Percentiles rank a stretch among this genome's conserved stretches.
These are phyloP conservation scores for Pythium periplocum DNA, from an alignment of 352 stramenopile species.

Conservation along the genomic window DNA sequence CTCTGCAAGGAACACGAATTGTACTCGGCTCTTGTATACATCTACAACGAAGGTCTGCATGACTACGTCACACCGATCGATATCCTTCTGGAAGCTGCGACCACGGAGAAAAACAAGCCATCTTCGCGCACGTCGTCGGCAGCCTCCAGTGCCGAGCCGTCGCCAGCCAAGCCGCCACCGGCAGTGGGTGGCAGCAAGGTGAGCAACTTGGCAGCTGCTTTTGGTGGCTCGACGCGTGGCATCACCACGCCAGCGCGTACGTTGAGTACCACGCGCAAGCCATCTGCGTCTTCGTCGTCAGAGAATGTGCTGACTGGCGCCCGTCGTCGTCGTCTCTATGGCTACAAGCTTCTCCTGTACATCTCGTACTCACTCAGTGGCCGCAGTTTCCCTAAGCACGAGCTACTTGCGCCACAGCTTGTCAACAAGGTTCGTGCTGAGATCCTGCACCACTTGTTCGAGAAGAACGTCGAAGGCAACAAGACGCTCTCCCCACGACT, in stretches of 20 bases:
- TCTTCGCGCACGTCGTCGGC: slow-evolving; percentile 7
- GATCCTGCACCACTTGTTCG: slow-evolving; percentile 86
- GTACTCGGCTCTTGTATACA: slow-evolving; percentile 93
- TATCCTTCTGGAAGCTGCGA: slow-evolving; percentile 79
- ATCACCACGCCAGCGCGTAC: slow-evolving; percentile 25
- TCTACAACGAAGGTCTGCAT: slow-evolving; percentile 91
- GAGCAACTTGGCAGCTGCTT: slow-evolving; percentile 56
- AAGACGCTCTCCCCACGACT: slow-evolving; percentile 75
- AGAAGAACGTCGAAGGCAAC: slow-evolving; percentile 36
- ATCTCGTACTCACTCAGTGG: slow-evolving; percentile 90
- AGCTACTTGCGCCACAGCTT: slow-evolving; percentile 56
- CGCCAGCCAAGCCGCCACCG: slow-evolving; percentile 10
- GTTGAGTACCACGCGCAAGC: slow-evolving; percentile 5
- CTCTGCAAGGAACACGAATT: slow-evolving; percentile 90
- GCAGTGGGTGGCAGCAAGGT: slow-evolving; percentile 37
- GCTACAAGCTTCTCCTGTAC: slow-evolving; percentile 89
- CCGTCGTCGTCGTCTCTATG: slow-evolving; percentile 60
- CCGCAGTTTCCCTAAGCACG: slow-evolving; percentile 85
- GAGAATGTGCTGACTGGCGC: slow-evolving; percentile 49
- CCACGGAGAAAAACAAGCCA: slow-evolving; percentile 32
- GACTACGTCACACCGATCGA: slow-evolving; percentile 92
- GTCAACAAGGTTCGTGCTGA: slow-evolving; percentile 63
- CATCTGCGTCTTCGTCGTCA: slow-evolving; percentile 12
- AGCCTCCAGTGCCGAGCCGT: slow-evolving; percentile 8
- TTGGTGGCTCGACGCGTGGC: slow-evolving; percentile 43